Percentiles rank a stretch among this genome's conserved stretches.
Conservation (phyloP, 805 yeast genomes). For the Scheffersomyces amazonensis region DNA sequence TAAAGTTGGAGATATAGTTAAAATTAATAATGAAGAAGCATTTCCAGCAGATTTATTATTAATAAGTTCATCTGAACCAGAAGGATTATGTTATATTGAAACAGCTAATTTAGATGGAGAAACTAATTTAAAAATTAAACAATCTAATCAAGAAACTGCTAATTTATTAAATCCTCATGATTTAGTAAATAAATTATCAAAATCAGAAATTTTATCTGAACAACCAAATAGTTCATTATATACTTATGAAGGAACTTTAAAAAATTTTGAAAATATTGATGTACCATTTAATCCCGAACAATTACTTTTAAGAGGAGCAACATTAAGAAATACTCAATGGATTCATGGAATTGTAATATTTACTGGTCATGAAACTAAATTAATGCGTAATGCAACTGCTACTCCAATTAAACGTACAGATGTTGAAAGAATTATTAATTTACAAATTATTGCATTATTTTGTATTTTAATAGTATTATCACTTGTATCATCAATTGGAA, state of each 20-base stretch:
- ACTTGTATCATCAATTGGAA: conserved; percentile 82
- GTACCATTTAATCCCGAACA: conserved; percentile 88
- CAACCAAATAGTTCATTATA: conserved; percentile 92
- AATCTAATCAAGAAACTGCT: conserved; percentile 77
- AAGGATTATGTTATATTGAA: conserved; percentile 95
- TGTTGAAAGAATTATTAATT: conserved; percentile 90
- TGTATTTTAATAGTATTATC: conserved; percentile 73
- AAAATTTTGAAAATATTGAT: conserved; percentile 45
- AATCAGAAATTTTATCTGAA: conserved; percentile 63
- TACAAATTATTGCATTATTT: conserved; percentile 87
- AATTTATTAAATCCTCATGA: conserved; percentile 64
- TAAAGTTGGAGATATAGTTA: conserved; percentile 86
- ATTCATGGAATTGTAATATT: conserved; percentile 89
- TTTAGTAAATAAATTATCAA: conserved; percentile 28
- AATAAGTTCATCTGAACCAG: conserved; percentile 93
- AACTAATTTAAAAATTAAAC: conserved; percentile 93
- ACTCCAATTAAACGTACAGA: conserved; percentile 97
- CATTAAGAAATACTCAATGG: conserved; percentile 92
- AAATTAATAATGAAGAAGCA: conserved; percentile 81
- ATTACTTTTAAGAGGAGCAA: conserved; percentile 90
- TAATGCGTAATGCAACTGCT: conserved; percentile 98
- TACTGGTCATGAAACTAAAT: conserved; percentile 97
- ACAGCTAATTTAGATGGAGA: conserved; percentile 98
- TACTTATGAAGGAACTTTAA: conserved; percentile 88
- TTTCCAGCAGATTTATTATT: conserved; percentile 91